Conservation (phyloP, 805 yeast genomes). For the Tetrapisispora fleetii region DNA sequence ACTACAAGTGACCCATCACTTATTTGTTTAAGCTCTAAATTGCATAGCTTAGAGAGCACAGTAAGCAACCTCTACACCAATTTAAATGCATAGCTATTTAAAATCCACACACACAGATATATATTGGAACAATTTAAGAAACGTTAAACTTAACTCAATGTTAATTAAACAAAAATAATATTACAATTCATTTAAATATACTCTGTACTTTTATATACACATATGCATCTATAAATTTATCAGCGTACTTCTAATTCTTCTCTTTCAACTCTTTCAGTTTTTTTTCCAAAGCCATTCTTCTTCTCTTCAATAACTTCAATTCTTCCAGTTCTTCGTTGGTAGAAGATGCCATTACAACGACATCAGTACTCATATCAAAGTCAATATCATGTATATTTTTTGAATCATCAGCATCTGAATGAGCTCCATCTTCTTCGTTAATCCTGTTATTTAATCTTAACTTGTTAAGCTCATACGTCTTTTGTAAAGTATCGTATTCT, state of each 20-base stretch:
- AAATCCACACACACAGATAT: no score
- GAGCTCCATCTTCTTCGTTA: constrained; percentile 7
- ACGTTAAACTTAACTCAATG: no score
- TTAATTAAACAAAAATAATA: neutral
- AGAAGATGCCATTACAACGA: constrained; percentile 26
- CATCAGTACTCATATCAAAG: constrained; percentile 14
- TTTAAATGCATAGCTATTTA: constrained; percentile 3
- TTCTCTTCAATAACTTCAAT: constrained; percentile 18
- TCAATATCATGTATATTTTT: constrained; percentile 5
- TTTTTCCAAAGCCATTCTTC: constrained; percentile 13
- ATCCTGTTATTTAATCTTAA: constrained; percentile 11
- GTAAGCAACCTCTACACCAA: constrained; percentile 18
- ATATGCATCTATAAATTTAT: no score
- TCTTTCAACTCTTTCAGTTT: constrained; percentile 4
- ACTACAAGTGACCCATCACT: constrained; percentile 60
- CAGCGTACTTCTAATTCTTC: no score
- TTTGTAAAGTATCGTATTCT: constrained; percentile 23
- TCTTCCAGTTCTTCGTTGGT: constrained; percentile 25
- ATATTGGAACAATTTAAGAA: no score
- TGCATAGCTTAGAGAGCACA: constrained; percentile 44
- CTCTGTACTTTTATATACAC: neutral
- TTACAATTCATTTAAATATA: neutral
- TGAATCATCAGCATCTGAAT: constrained; percentile 1
- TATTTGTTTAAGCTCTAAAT: constrained; percentile 50
- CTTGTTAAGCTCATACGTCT: constrained; percentile 23